A percentile compares a stretch with the other conserved stretches of the same genome.
phyloP scores from a whole-genome alignment of 768 basidiomycete species.

The Kockovaella imperatae region DNA sequence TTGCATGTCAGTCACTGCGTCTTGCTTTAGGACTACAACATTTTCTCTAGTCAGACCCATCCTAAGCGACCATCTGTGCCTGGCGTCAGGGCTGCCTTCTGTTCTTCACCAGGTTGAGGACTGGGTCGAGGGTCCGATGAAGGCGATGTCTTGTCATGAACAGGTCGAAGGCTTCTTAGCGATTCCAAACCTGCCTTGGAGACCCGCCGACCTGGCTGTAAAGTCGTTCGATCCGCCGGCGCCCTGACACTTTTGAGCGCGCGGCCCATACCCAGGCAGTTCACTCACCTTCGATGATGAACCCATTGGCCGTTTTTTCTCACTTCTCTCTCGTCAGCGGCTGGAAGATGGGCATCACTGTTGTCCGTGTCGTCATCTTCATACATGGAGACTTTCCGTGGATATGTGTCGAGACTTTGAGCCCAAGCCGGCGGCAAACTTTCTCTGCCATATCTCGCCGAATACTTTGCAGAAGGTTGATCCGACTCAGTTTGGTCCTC shows the following conservation, averaged over 20 bases:
- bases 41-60: too few relatives aligned
- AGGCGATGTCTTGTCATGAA: conserved; percentile 3
- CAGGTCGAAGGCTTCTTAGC: conserved; percentile 14
- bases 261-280: background rate
- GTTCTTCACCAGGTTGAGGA: too few relatives aligned
- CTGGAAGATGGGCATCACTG: conserved; percentile 57
- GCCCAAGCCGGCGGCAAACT: conserved; percentile 58
- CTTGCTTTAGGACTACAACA: too few relatives aligned
- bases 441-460: conserved; percentile 61
- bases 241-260: conserved; percentile 46
- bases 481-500: conserved; percentile 45
- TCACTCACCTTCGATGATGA: conserved; percentile 60
- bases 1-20: too few relatives aligned
- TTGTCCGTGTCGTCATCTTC: conserved; percentile 11
- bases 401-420: conserved; percentile 36
- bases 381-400: conserved; percentile 2
- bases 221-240: conserved; percentile 76
- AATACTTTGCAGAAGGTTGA: too few relatives aligned
- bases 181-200: conserved; percentile 84
- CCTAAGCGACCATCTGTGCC: too few relatives aligned
- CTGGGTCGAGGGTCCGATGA: background rate
- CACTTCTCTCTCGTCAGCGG: conserved; percentile 61
- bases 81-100: too few relatives aligned
- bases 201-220: conserved; percentile 81
- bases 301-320: conserved; percentile 81